Evolutionary conservation across 164 flowering plant species (phyloP), one percentile per base, ranked within the genome.

Genomic region (Vitis rotundifolia): DNA sequence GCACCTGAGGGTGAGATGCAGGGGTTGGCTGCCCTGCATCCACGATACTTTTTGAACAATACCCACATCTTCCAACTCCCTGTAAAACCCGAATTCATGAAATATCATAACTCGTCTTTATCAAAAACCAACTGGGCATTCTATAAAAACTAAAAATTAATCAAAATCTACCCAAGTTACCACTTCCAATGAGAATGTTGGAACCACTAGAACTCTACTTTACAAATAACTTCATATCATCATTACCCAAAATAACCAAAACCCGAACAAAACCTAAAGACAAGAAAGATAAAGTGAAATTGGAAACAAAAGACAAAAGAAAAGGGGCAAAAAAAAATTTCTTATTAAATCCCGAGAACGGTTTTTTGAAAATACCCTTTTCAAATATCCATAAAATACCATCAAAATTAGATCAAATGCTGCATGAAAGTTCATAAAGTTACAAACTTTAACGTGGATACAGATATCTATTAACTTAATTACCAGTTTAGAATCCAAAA

Each of bases 21-120:
- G 92, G 86, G 52, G 93, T 91, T 65, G 97, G 97, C 73, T 94
- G 97, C 53, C 98, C 97, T 67, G 78, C 81, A 82, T 92, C 95
- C 13, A 66, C 12, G n/a, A 82, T 49, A 68, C 62, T 71, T 19
- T 44, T 62, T 10, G 90, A 77, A 65, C 83, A 87, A 83, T 84
- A 91, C 15, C 78, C 16, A 22, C 71, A 67, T 22, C 72, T 58
- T 49, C 78, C 69, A 60, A 63, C 59, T 68, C 22, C 74, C 88
- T 88, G 75, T 8, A 69, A 67, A 61, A 56, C 9, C 53, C 37
- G 44, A 58, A 57, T 37, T 22, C 44, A 63, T 59, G 28, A 64
- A 78, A 64, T 61, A 59, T 15, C 58, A 68, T 59, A 37, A 28
- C 19, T 63, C 59, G 70, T 31, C 49, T 15, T 12, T 14, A 44